Evolutionary conservation across 805 yeast genomes (phyloP), one percentile per base, ranked within the genome.

Genomic region (Candida sphagnicola): DNA sequence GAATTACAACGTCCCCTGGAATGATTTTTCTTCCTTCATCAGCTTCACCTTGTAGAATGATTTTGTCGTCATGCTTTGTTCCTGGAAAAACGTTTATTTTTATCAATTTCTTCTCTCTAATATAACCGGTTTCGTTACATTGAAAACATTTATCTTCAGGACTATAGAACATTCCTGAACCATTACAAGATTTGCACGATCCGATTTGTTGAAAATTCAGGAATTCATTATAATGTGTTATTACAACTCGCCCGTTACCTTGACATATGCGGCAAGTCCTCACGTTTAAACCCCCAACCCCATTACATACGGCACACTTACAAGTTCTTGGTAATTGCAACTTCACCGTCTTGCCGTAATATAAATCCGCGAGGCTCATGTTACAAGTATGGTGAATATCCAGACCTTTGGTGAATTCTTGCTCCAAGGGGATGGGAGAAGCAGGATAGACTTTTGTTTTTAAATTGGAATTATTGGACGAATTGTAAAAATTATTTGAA

Each of bases 1-100:
- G 75, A 8, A 83, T 71, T 2, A 81, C 60, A 5, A 83, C 82
- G 54, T 83, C 86, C 2, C 90, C 90, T 0, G 89, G 84, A 3
- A 73, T 59, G 3, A 77, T 61, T 43, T 71, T 67, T 14, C 73
- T 54, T 0, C 78, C 83, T 54, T 82, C 84, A 50, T 83, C 89
- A 0, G 82, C 85, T 48, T 76, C 80, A 4, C 80, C 76, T n/a
- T 70, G 61, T 15, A 80, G 58, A 1, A 77, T 61, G 14, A 80
- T 68, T 32, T 64, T 59, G 43, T 78, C 78, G 0, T 80, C 79
- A 35, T 72, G 55, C 30, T 60, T 58, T 29, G 77, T 64, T 2
- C 90, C 90, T 2, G 80, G 78, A 13, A 72, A 68, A 2, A 81
- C 64, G n/a, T 61, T 60, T 6, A 82, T 69, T 34, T 71, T 68